Percentiles rank a stretch among this genome's conserved stretches.
Evolutionary conservation across 768 basidiomycete species (phyloP).

Genomic region (Pholiota conissans): DNA sequence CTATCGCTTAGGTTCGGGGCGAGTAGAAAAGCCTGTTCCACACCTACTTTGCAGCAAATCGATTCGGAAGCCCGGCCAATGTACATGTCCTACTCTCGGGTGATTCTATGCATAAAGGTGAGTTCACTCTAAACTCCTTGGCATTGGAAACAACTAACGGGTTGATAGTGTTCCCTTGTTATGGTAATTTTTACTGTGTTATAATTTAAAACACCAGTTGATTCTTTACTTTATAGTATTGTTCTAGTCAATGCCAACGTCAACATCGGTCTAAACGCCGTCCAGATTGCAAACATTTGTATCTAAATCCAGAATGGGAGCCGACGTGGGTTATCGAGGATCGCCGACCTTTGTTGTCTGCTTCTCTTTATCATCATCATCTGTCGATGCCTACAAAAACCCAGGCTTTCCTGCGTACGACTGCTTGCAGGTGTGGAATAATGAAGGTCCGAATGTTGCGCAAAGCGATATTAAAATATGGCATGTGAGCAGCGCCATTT

Average conservation of each 20-base stretch:
- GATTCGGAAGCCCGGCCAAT: slow-evolving; percentile 9
- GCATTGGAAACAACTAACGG: neutral
- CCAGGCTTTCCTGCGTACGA: slow-evolving; percentile 32
- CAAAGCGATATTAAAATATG: slow-evolving; percentile 32
- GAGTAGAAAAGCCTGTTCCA: slow-evolving; percentile 12
- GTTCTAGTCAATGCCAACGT: slow-evolving; percentile 33
- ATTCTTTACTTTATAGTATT: slow-evolving; percentile 25
- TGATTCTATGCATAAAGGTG: slow-evolving; percentile 2
- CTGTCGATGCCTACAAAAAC: slow-evolving; percentile 19
- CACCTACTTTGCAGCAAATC: slow-evolving; percentile 23
- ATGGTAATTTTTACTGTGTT: slow-evolving; percentile 11
- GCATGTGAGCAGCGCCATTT: slow-evolving; percentile 20
- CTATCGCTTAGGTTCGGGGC: slow-evolving; percentile 29
- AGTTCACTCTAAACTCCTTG: too few relatives aligned
- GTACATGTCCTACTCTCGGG: slow-evolving; percentile 33
- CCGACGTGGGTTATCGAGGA: slow-evolving; percentile 33
- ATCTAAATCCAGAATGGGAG: slow-evolving; percentile 29
- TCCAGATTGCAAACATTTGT: slow-evolving; percentile 32
- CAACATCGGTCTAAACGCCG: slow-evolving; percentile 37
- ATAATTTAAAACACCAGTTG: neutral
- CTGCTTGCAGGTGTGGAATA: slow-evolving; percentile 27
- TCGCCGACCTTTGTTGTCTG: slow-evolving; percentile 23
- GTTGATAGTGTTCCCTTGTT: slow-evolving; percentile 20
- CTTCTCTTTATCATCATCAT: slow-evolving; percentile 6
- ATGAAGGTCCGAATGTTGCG: slow-evolving; percentile 26